Conservation (phyloP, 352 stramenopile species). For the Lagenidium sp. region DNA sequence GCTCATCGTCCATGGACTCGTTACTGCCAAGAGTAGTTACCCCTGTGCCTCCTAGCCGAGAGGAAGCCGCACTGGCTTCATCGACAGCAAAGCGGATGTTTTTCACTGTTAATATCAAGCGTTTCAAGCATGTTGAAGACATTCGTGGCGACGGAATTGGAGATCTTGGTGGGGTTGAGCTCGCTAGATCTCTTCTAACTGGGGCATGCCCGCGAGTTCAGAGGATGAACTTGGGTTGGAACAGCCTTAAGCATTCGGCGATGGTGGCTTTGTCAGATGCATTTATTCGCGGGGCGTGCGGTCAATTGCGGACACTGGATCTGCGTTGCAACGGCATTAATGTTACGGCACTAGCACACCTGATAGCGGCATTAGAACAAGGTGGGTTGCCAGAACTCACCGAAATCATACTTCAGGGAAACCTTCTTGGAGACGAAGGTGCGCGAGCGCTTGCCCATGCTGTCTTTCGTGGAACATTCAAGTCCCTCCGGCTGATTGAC, state of each 20-base stretch:
- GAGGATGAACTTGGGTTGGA: constrained; percentile 53
- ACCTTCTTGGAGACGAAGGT: constrained; percentile 48
- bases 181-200: constrained; percentile 52
- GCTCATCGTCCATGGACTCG: background rate
- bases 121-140: constrained; percentile 60
- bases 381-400: constrained; percentile 39
- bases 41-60: too few species aligned
- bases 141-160: constrained; percentile 51
- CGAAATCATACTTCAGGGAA: constrained; percentile 42
- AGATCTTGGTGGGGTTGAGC: constrained; percentile 36
- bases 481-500: constrained; percentile 30
- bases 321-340: constrained; percentile 57
- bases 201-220: constrained; percentile 54
- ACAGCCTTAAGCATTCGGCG: constrained; percentile 46
- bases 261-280: constrained; percentile 38
- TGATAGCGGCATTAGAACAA: constrained; percentile 38
- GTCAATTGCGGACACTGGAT: constrained; percentile 48
- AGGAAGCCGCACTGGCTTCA: too few species aligned
- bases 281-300: constrained; percentile 43
- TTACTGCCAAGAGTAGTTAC: too few species aligned
- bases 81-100: constrained; percentile 32
- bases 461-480: constrained; percentile 39
- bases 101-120: constrained; percentile 66
- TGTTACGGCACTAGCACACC: constrained; percentile 18
- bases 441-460: constrained; percentile 45